A percentile compares a stretch with the other conserved stretches of the same genome.
These are phyloP conservation scores for Rhynchospora pubera DNA, from an alignment of 176 grass and related monocot genomes.

Conservation along the genomic window DNA sequence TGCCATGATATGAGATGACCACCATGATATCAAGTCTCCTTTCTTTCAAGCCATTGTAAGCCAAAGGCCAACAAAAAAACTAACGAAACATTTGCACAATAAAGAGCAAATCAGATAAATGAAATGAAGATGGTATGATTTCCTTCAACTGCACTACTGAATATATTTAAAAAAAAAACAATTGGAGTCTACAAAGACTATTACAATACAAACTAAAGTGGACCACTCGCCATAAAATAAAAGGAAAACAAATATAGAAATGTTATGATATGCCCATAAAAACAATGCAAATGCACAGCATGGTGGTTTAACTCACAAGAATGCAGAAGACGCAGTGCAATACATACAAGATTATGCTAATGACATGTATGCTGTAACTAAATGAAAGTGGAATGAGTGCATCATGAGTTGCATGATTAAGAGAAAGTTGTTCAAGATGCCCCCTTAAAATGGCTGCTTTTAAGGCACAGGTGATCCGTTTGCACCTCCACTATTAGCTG, in stretches of 20 bases:
- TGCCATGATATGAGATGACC: constrained; percentile 61
- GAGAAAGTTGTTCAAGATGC: constrained; percentile 54
- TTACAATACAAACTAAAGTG: constrained; percentile 21
- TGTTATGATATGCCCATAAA: constrained; percentile 5
- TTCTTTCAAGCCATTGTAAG: background rate
- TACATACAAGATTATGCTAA: constrained; percentile 14
- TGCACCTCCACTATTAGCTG: constrained; percentile 12
- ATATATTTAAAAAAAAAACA: background rate
- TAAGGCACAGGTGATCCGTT: constrained; percentile 50
- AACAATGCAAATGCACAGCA: constrained; percentile 13
- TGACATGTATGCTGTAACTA: constrained; percentile 13
- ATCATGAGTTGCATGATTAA: constrained; percentile 59
- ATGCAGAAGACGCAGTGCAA: background rate
- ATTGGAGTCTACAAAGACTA: constrained; percentile 9
- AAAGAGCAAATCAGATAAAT: constrained; percentile 17
- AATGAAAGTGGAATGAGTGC: constrained; percentile 28
- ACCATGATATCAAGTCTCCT: constrained; percentile 25
- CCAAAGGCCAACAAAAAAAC: background rate
- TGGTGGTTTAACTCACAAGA: background rate
- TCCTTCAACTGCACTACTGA: background rate
- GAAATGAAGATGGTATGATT: constrained; percentile 18
- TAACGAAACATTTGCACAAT: constrained; percentile 1
- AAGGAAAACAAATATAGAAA: background rate
- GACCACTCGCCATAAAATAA: background rate
- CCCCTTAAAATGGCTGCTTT: constrained; percentile 30